These are phyloP conservation scores for Trichoderma afroharzianum DNA, from an alignment of 2,329 filamentous ascomycete genomes.

Conservation along the genomic window DNA sequence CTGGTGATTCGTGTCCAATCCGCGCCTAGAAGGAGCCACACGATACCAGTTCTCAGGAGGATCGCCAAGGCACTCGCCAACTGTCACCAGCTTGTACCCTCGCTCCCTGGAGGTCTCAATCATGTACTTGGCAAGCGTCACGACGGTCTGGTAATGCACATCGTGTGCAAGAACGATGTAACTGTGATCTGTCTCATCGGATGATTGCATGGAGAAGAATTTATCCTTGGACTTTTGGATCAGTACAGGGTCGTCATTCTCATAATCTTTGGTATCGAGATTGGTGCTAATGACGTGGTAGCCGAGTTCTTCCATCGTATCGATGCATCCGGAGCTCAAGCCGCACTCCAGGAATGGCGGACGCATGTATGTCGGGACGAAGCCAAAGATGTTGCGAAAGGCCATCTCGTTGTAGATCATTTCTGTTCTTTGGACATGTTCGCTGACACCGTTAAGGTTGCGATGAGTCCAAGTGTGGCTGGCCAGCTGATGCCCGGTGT, in stretches of 20 bases:
- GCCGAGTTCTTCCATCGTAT: constrained; percentile 38
- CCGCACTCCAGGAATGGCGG: constrained; percentile 45
- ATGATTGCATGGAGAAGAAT: constrained; percentile 36
- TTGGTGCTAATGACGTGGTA: constrained; percentile 57
- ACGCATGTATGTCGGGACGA: constrained; percentile 43
- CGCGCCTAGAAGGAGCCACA: constrained; percentile 20
- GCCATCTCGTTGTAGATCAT: constrained; percentile 45
- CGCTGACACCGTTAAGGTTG: constrained; percentile 37
- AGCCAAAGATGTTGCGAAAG: constrained; percentile 40
- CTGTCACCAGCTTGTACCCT: constrained; percentile 48
- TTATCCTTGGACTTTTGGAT: constrained; percentile 45
- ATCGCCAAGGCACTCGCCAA: constrained; percentile 57
- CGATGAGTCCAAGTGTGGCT: constrained; percentile 48
- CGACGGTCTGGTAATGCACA: constrained; percentile 46
- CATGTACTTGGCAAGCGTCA: constrained; percentile 42
- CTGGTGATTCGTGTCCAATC: constrained; percentile 8
- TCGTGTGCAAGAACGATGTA: constrained; percentile 55
- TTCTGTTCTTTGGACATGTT: constrained; percentile 34
- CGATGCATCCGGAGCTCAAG: constrained; percentile 36
- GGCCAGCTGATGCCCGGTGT: constrained; percentile 43
- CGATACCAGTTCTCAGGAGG: constrained; percentile 52
- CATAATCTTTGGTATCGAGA: constrained; percentile 59
- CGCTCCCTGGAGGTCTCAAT: constrained; percentile 36
- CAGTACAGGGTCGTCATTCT: constrained; percentile 46
- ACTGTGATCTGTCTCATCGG: constrained; percentile 25